These are phyloP conservation scores for Calvatia gigantea DNA, from an alignment of 768 basidiomycete species.

Conservation along the genomic window DNA sequence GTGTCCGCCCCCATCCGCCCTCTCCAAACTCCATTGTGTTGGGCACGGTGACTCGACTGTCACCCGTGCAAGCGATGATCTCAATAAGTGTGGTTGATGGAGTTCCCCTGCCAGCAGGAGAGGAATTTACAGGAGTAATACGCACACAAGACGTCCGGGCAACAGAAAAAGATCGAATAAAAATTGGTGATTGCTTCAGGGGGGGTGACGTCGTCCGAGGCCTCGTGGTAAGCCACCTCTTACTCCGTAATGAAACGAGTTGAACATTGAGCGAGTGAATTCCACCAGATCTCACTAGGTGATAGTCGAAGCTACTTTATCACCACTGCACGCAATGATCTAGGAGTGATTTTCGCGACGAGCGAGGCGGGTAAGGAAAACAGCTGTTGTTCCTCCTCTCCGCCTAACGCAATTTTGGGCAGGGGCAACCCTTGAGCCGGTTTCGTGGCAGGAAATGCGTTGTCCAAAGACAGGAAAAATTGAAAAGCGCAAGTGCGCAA, in stretches of 20 bases:
- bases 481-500: constrained; percentile 85
- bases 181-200: constrained; percentile 87
- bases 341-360: constrained; percentile 89
- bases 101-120: constrained; percentile 73
- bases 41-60: constrained; percentile 79
- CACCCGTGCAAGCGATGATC: constrained; percentile 78
- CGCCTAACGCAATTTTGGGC: constrained; percentile 2
- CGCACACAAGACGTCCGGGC: constrained; percentile 85
- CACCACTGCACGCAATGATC: constrained; percentile 85
- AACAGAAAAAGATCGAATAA: constrained; percentile 87
- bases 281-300: constrained; percentile 79
- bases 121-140: constrained; percentile 89
- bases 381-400: background rate
- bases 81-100: constrained; percentile 88
- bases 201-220: constrained; percentile 90
- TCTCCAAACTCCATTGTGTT: constrained; percentile 73
- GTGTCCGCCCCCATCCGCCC: constrained; percentile 71
- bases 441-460: constrained; percentile 91
- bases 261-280: background rate
- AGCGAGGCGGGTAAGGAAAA: constrained; percentile 70
- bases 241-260: too few species aligned
- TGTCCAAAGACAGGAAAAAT: constrained; percentile 76
- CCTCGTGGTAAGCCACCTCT: constrained; percentile 79
- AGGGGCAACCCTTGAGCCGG: constrained; percentile 82
- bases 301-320: constrained; percentile 92